Percentiles rank a stretch among this genome's conserved stretches.
These are phyloP conservation scores for Colletotrichum filicis DNA, from an alignment of 2,329 filamentous ascomycete genomes.

Conservation along the genomic window DNA sequence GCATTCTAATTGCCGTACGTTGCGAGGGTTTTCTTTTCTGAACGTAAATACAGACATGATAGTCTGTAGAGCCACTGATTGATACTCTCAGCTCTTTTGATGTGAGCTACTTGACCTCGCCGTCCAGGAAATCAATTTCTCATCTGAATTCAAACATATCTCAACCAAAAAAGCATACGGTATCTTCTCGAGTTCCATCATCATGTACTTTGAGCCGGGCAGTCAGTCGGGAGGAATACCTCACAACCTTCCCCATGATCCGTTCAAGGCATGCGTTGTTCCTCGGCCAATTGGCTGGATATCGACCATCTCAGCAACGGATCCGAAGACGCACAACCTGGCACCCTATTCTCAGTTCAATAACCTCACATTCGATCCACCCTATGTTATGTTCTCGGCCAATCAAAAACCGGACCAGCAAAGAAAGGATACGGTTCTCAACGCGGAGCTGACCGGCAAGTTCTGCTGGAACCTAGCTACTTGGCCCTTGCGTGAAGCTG, in stretches of 20 bases:
- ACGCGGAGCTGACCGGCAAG: constrained; percentile 64
- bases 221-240: not conserved
- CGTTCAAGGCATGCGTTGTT: constrained; percentile 63
- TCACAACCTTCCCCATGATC: constrained; percentile 39
- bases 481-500: constrained; percentile 63
- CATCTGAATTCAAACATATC: too few relatives aligned
- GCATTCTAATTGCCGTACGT: too few relatives aligned
- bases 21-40: too few relatives aligned
- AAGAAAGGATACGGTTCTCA: constrained; percentile 68
- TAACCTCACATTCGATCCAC: constrained; percentile 38
- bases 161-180: too few relatives aligned
- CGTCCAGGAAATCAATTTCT: too few relatives aligned
- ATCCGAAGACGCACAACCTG: constrained; percentile 58
- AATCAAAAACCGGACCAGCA: constrained; percentile 60
- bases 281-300: constrained; percentile 74
- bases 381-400: constrained; percentile 70
- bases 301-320: constrained; percentile 59
- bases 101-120: too few relatives aligned
- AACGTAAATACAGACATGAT: too few relatives aligned
- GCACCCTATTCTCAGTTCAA: constrained; percentile 55
- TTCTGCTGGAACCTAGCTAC: constrained; percentile 72
- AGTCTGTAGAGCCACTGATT: too few relatives aligned
- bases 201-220: too few relatives aligned
- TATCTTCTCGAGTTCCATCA: too few relatives aligned
- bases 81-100: too few relatives aligned